Evolutionary conservation across 768 basidiomycete species (phyloP).

Genomic region (Daedaleopsis sinensis): DNA sequence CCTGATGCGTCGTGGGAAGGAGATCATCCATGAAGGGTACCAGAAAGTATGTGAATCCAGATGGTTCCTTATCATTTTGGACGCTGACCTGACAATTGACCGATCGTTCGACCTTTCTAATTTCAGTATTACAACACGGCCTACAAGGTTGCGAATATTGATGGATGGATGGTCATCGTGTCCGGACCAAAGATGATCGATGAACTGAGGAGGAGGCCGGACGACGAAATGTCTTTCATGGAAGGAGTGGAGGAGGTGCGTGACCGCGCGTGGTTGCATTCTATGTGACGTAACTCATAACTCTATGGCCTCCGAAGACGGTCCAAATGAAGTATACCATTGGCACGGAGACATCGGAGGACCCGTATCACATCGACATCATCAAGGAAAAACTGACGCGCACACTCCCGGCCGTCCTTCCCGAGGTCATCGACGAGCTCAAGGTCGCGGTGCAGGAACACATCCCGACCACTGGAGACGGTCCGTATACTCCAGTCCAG

Average conservation of each 20-base stretch:
- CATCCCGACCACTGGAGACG: not conserved
- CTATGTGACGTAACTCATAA: not conserved
- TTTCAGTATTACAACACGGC: constrained; percentile 22
- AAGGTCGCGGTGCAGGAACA: not conserved
- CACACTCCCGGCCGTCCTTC: constrained; percentile 23
- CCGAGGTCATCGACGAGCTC: constrained; percentile 28
- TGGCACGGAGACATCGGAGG: constrained; percentile 20
- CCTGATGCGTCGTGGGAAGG: constrained; percentile 8
- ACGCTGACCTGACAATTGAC: not conserved
- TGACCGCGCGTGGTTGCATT: not conserved
- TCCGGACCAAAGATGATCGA: constrained; percentile 46
- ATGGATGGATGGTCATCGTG: constrained; percentile 50
- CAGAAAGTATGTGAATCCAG: constrained; percentile 9
- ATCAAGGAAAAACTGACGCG: constrained; percentile 31
- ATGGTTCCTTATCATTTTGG: not conserved
- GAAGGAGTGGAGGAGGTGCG: not conserved
- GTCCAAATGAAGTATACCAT: constrained; percentile 45
- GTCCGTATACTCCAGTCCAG: not conserved
- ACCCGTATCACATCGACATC: constrained; percentile 25
- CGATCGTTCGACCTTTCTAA: too few relatives aligned
- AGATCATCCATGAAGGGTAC: constrained; percentile 21
- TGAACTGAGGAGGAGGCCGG: constrained; percentile 50
- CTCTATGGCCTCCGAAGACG: constrained; percentile 31
- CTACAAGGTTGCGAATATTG: constrained; percentile 47
- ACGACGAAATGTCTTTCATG: constrained; percentile 42